phyloP scores from a whole-genome alignment of 225 moss, liverwort and hornwort genomes.

The Polytrichum formosum region DNA sequence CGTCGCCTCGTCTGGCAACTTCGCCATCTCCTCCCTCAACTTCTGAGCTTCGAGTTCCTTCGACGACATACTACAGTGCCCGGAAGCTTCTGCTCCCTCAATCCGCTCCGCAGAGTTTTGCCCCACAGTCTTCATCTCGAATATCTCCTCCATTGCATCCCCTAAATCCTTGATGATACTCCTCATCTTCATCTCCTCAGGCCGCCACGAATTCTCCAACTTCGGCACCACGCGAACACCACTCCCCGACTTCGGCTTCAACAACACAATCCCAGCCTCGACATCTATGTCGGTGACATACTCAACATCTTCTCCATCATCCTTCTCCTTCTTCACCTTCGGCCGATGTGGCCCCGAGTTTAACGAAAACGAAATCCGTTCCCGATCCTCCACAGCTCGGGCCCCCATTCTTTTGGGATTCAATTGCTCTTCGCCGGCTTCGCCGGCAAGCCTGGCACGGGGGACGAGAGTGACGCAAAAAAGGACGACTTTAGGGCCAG shows the following conservation, averaged over 20 bases:
- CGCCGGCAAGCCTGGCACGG: too few relatives aligned
- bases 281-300: conserved; percentile 73
- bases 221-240: conserved; percentile 67
- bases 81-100: conserved; percentile 2
- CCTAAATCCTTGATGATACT: conserved; percentile 60
- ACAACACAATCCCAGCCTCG: conserved; percentile 56
- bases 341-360: conserved; percentile 35
- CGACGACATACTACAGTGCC: conserved; percentile 22
- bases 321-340: conserved; percentile 29
- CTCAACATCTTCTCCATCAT: conserved; percentile 23
- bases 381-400: too few relatives aligned
- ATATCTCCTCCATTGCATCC: conserved; percentile 59
- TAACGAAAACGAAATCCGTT: too few relatives aligned
- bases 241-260: conserved; percentile 37
- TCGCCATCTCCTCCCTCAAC: conserved; percentile 55
- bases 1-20: conserved; percentile 71
- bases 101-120: conserved; percentile 41
- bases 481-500: too few relatives aligned
- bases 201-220: conserved; percentile 85
- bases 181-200: conserved; percentile 88
- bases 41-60: conserved; percentile 73
- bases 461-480: too few relatives aligned
- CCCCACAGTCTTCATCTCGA: conserved; percentile 66
- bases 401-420: too few relatives aligned
- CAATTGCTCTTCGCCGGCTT: too few relatives aligned